Evolutionary conservation across 2,329 filamentous ascomycete species (phyloP).

Genomic region (Microascus cirrosus): DNA sequence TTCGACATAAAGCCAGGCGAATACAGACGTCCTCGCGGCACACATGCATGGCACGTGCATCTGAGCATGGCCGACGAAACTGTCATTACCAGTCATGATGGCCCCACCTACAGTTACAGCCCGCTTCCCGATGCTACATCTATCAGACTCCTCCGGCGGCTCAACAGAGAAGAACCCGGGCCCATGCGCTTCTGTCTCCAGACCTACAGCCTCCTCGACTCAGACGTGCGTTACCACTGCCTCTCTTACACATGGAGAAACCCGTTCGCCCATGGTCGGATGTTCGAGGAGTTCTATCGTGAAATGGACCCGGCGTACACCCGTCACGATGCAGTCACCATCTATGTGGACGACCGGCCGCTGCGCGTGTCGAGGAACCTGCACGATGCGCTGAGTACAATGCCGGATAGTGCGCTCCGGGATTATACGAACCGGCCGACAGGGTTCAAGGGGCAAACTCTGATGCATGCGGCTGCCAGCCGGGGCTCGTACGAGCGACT

Average conservation of each 20-base stretch:
- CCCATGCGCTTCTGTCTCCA: background rate
- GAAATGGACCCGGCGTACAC: background rate
- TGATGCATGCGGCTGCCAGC: background rate
- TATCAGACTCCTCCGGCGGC: background rate
- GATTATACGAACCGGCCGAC: slow-evolving; percentile 7
- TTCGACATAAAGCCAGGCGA: no score
- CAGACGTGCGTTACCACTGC: background rate
- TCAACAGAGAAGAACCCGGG: background rate
- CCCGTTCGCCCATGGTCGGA: background rate
- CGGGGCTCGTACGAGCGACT: background rate
- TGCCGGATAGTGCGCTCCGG: slow-evolving; percentile 7
- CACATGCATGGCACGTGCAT: no score
- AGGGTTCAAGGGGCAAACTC: background rate
- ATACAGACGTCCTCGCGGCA: no score
- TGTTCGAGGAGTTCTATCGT: background rate
- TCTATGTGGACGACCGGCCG: slow-evolving; percentile 10
- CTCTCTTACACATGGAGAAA: slow-evolving; percentile 17
- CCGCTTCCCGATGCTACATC: background rate
- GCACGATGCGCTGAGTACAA: slow-evolving; percentile 12
- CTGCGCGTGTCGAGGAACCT: slow-evolving; percentile 14
- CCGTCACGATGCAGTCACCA: slow-evolving; percentile 4
- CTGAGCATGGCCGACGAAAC: background rate
- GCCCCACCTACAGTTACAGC: background rate
- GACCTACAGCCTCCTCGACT: background rate
- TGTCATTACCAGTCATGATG: background rate